phyloP scores from a whole-genome alignment of 306 rosid species.

The Sesbania bispinosa region DNA sequence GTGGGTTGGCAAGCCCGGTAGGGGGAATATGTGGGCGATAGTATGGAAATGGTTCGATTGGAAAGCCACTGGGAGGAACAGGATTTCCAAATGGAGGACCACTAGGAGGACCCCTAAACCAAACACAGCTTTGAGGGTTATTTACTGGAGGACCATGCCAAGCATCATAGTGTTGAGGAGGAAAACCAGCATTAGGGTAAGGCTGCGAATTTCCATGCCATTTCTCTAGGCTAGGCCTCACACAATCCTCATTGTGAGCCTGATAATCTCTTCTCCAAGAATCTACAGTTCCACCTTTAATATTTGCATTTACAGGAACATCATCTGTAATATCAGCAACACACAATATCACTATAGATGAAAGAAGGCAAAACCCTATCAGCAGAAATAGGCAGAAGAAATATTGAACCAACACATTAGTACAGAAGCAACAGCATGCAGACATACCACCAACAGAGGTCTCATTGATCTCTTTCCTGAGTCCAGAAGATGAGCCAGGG shows the following conservation, averaged over 20 bases:
- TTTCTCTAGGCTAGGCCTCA: conserved; percentile 55
- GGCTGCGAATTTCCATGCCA: conserved; percentile 82
- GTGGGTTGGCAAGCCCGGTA: conserved; percentile 60
- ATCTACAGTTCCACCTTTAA: conserved; percentile 38
- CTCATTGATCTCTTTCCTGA: conserved; percentile 44
- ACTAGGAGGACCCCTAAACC: conserved; percentile 90
- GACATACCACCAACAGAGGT: conserved; percentile 52
- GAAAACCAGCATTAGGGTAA: conserved; percentile 59
- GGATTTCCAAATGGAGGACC: conserved; percentile 80
- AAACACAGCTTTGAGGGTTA: conserved; percentile 80
- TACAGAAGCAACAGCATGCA: conserved; percentile 14
- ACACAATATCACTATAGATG: not conserved
- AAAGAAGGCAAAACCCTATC: conserved; percentile 1
- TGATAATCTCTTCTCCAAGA: conserved; percentile 70
- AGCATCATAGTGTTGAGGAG: conserved; percentile 73
- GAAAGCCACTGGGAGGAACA: conserved; percentile 71
- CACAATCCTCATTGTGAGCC: conserved; percentile 55
- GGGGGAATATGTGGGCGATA: conserved; percentile 74
- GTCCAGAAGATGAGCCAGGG: conserved; percentile 63
- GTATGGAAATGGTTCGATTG: conserved; percentile 82
- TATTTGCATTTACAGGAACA: conserved; percentile 41
- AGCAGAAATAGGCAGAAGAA: conserved; percentile 22
- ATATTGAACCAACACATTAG: conserved; percentile 1
- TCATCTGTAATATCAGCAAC: conserved; percentile 50
- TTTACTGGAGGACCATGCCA: conserved; percentile 79